Evolutionary conservation across 371 early-diverging fungal genomes (phyloP).

Genomic region (Apophysomyces elegans): DNA sequence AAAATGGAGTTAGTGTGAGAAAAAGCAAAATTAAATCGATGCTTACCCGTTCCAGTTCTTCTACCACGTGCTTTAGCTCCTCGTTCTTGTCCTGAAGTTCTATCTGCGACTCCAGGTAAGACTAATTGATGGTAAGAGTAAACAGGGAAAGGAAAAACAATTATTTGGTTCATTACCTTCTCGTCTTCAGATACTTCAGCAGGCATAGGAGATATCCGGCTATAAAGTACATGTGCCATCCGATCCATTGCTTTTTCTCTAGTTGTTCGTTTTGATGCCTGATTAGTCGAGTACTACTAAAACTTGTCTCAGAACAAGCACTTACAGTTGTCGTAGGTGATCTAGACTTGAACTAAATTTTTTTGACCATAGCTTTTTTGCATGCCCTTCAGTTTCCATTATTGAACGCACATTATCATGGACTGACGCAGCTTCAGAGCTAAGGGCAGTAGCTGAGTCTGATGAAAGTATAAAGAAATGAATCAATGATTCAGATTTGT

Average conservation of each 20-base stretch:
- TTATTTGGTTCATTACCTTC: background rate
- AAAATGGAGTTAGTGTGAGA: background rate
- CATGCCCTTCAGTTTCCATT: background rate
- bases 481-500: background rate
- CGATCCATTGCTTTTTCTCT: background rate
- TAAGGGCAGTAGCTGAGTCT: background rate
- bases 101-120: background rate
- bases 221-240: background rate
- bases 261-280: background rate
- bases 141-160: background rate
- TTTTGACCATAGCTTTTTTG: conserved; percentile 3
- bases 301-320: background rate
- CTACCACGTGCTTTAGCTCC: conserved; percentile 2
- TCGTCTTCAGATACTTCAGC: background rate
- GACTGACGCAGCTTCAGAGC: background rate
- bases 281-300: no score
- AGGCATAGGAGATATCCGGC: background rate
- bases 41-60: background rate
- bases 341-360: conserved; percentile 1
- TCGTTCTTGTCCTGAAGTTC: background rate
- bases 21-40: background rate
- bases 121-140: background rate
- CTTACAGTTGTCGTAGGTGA: conserved; percentile 6
- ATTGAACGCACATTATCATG: background rate
- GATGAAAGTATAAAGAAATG: background rate